A percentile compares a stretch with the other conserved stretches of the same genome.
Conservation (phyloP, 2,329 filamentous ascomycete species). For the Rhinocladiella mackenziei region DNA sequence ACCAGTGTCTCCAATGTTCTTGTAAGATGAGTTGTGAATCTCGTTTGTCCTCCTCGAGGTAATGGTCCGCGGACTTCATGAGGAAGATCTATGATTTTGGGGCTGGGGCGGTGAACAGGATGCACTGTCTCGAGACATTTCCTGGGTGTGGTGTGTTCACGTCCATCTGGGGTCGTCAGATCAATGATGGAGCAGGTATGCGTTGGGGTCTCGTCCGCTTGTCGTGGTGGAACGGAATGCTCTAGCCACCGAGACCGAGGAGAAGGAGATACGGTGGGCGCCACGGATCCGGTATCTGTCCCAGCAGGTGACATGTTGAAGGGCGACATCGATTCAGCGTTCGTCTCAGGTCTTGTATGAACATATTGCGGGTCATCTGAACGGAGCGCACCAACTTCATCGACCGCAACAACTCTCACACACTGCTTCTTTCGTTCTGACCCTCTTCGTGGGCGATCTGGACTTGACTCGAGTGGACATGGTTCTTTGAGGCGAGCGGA, state of each 20-base stretch:
- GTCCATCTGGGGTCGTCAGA: constrained; percentile 12
- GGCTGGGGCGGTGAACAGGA: background rate
- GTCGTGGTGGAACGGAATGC: background rate
- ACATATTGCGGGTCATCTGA: background rate
- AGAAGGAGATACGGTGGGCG: constrained; percentile 17
- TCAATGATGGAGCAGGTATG: constrained; percentile 1
- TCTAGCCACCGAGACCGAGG: constrained; percentile 10
- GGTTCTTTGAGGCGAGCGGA: too few species aligned
- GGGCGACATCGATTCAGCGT: background rate
- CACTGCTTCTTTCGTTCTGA: background rate
- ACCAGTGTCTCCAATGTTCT: constrained; percentile 52
- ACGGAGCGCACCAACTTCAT: too few species aligned
- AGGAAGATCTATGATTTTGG: constrained; percentile 6
- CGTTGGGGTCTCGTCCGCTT: background rate
- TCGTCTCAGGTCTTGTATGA: background rate
- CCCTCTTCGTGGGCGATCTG: too few species aligned
- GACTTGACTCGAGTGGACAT: background rate
- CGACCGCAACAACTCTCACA: too few species aligned
- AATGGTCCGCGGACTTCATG: constrained; percentile 10
- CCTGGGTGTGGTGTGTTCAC: background rate
- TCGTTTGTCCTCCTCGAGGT: constrained; percentile 11
- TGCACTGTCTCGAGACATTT: background rate
- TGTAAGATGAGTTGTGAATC: constrained; percentile 52
- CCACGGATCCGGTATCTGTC: background rate
- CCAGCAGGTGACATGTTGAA: background rate